phyloP scores from a whole-genome alignment of 2,329 filamentous ascomycete species.

The Trichophyton equinum region DNA sequence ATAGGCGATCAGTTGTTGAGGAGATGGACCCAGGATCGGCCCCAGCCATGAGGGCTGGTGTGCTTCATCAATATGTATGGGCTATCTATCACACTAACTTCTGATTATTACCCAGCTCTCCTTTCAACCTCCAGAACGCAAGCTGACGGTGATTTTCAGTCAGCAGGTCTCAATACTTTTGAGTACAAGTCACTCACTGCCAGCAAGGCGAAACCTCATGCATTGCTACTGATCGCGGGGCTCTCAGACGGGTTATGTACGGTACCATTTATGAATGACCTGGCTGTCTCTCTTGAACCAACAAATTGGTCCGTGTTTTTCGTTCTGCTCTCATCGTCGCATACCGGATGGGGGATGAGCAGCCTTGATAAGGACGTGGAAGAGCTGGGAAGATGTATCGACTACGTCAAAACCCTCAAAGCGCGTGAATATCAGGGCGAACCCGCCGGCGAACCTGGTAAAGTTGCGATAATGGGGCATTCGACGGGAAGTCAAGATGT shows the following conservation, averaged over 20 bases:
- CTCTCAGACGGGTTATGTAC: conserved; percentile 46
- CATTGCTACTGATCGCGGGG: conserved; percentile 47
- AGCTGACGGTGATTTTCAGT: conserved; percentile 17
- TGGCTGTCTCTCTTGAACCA: conserved; percentile 38
- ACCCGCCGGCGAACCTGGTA: conserved; percentile 24
- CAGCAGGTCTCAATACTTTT: conserved; percentile 29
- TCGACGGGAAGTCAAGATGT: conserved; percentile 58
- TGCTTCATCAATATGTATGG: conserved; percentile 15
- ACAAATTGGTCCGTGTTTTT: conserved; percentile 43
- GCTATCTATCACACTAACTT: not conserved
- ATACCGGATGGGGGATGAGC: conserved; percentile 43
- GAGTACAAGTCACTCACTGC: conserved; percentile 23
- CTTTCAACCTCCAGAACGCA: not conserved
- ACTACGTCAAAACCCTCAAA: conserved; percentile 36
- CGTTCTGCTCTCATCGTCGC: conserved; percentile 40
- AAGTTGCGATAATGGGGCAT: conserved; percentile 57
- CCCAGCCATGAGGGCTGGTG: conserved; percentile 8
- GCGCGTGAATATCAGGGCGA: conserved; percentile 5
- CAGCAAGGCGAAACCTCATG: conserved; percentile 29
- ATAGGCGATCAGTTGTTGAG: not conserved
- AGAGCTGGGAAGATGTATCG: conserved; percentile 41
- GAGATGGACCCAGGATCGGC: not conserved
- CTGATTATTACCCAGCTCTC: not conserved
- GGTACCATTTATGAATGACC: conserved; percentile 40
- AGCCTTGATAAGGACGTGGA: conserved; percentile 42